Base-by-base conservation (phyloP, 2,329 filamentous ascomycete species). In the Cladosporium sp. region DNA sequence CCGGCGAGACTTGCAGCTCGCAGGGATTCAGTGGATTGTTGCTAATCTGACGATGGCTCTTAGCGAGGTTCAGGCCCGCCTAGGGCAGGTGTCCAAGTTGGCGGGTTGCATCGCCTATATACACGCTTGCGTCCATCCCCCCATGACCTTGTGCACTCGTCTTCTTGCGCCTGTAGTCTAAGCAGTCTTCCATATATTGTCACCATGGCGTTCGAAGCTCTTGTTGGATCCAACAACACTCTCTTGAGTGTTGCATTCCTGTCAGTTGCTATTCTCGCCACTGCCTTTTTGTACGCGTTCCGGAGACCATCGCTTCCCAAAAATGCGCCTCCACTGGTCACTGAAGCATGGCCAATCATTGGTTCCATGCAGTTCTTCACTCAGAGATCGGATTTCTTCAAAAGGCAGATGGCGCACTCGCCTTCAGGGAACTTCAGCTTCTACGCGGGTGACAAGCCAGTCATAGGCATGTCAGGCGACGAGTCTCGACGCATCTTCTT, bases 301-400 rank as follows among this genome's bases (percentile, higher is more conserved):
- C 64, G 51, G 16, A 62, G 66, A 23, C 69, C 71, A 0, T 10
- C 66, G n/a, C 67, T 73, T 10, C 70, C 73, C 18, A 68, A 67
- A 43, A 72, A 73, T 65, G 69, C 71, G 10, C 74, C 74, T 16
- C 58, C 67, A 28, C 63, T 68, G 21, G 63, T 65, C 13, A 60
- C 59, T 21, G 66, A 69, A 16, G 66, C 70, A 8, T 78, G 71
- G 70, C 83, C 83, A 0, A 67, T 85, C 10, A 65, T 83, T 3
- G 83, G 83, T 2, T 75, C 79, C 1, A 64, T 79, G 28, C 72
- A 74, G 0, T 85, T 84, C 75, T 85, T 83, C 76, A 80, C 79
- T 3, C 66, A 76, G 18, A 76, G 83, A 61, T 78, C 77, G 72
- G 78, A 81, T 28, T 85, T 84, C 70, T 78, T 80, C 62, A 69